Base-by-base conservation (phyloP, 2,329 filamentous ascomycete genomes). In the Alternaria solani region DNA sequence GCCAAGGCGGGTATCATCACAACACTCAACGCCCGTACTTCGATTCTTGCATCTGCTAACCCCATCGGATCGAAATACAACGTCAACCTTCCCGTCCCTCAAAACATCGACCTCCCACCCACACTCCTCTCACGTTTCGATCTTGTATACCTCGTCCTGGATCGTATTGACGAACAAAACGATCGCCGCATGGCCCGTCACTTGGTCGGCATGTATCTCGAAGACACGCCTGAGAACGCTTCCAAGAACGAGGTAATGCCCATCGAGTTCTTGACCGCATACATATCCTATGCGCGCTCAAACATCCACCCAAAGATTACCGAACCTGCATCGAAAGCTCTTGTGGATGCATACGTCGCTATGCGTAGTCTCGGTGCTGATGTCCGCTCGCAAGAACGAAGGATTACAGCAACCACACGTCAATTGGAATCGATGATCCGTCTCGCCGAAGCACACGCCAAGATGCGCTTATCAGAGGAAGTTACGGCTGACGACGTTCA, bases 401-500 rank as follows among this genome's bases (percentile, higher is more conserved):
- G 95, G 68, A 99, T 99, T 81, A 99, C 95, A 0, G 95, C 95
- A 41, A 99, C 95, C 3, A 99, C 96, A 0, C 88, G 95, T 75
- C 95, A 99, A 80, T 86, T 99, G 6, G 96, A 99, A 81, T 95
- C 91, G 46, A 99, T 99, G 96, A 98, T 99, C 75, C 94, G 95
- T 63, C 90, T 99, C 3, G 83, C 94, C 1, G 95, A 99, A 82
- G 95, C 94, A 0, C 96, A 99, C 79, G 96, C 95, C 51, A 97
- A 97, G 80, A 99, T 99, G 96, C 91, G 95, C 4, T 87, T 99
- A 5, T 88, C 91, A 0, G 78, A 84, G 3, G 87, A 84, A 14
- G 95, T 99, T 42, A 93, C 91, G 0, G 87, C 86, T 28, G 86
- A 87, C 49, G 96, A 99, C 73, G 96, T 99, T 6, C 82, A 88